phyloP scores from a whole-genome alignment of 2,329 filamentous ascomycete genomes.

The Pyrenophora tritici-repentis region DNA sequence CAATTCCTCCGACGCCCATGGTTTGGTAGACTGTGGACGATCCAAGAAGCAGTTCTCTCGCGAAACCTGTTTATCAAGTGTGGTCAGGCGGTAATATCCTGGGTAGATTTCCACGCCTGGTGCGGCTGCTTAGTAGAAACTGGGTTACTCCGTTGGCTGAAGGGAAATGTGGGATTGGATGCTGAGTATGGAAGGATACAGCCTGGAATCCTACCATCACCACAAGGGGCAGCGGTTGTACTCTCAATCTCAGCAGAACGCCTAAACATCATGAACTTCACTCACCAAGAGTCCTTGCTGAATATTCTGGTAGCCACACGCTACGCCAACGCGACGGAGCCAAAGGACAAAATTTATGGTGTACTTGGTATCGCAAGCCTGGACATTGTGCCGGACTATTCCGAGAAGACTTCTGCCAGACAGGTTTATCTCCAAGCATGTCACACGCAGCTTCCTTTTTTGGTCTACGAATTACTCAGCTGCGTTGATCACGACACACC shows the following conservation, averaged over 20 bases:
- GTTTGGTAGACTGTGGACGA: constrained; percentile 32
- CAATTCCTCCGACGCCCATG: constrained; percentile 24
- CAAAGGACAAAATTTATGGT: constrained; percentile 36
- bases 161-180: constrained; percentile 6
- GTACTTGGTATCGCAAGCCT: constrained; percentile 24
- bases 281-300: constrained; percentile 11
- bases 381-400: constrained; percentile 22
- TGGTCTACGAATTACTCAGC: constrained; percentile 20
- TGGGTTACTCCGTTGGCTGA: constrained; percentile 18
- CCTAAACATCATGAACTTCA: not conserved
- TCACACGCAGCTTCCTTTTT: constrained; percentile 10
- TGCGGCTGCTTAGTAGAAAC: constrained; percentile 15
- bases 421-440: constrained; percentile 29
- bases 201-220: not conserved
- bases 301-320: constrained; percentile 23
- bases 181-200: not conserved
- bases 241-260: constrained; percentile 21
- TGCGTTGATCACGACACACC: constrained; percentile 31
- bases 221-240: constrained; percentile 12
- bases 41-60: constrained; percentile 32
- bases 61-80: constrained; percentile 22
- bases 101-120: constrained; percentile 31
- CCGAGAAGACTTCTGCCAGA: constrained; percentile 9
- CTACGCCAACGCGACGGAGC: constrained; percentile 28
- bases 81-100: constrained; percentile 19